Evolutionary conservation across 768 basidiomycete species (phyloP).

Genomic region (Suillus alpinus): DNA sequence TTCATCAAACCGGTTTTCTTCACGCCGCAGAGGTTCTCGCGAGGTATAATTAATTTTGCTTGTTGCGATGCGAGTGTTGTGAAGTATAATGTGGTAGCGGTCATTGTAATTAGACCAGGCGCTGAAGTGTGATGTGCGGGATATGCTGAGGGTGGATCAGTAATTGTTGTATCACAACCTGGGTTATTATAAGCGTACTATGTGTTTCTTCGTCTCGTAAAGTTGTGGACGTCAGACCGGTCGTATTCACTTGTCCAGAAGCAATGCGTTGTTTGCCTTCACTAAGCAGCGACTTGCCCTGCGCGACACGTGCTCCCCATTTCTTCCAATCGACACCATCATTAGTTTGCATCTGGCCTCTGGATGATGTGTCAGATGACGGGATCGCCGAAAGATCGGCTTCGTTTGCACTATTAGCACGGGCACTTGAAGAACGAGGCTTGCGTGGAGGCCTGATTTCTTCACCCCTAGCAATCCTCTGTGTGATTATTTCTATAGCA

Average conservation of each 20-base stretch:
- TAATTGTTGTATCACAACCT: neutral
- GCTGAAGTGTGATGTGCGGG: constrained; percentile 53
- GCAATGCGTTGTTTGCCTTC: constrained; percentile 41
- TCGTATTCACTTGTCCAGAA: constrained; percentile 31
- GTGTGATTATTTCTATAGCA: constrained; percentile 66
- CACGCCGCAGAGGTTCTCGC: constrained; percentile 48
- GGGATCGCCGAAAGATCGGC: neutral
- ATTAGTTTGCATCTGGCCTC: constrained; percentile 4
- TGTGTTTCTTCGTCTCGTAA: constrained; percentile 23
- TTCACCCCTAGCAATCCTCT: constrained; percentile 55
- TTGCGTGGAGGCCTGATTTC: constrained; percentile 38
- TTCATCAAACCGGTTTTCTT: constrained; percentile 55
- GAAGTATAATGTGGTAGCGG: constrained; percentile 47
- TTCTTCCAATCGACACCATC: constrained; percentile 52
- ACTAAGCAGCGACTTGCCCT: constrained; percentile 42
- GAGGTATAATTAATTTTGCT: constrained; percentile 45
- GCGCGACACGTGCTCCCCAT: constrained; percentile 47
- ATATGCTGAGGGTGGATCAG: constrained; percentile 41
- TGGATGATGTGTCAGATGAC: neutral
- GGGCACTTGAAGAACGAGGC: constrained; percentile 16
- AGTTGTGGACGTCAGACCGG: neutral
- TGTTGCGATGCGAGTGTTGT: constrained; percentile 48
- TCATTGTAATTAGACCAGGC: constrained; percentile 61
- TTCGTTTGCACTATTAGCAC: constrained; percentile 14
- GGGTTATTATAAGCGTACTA: constrained; percentile 26